These are phyloP conservation scores for Onygena corvina DNA, from an alignment of 2,329 filamentous ascomycete genomes.

Conservation along the genomic window DNA sequence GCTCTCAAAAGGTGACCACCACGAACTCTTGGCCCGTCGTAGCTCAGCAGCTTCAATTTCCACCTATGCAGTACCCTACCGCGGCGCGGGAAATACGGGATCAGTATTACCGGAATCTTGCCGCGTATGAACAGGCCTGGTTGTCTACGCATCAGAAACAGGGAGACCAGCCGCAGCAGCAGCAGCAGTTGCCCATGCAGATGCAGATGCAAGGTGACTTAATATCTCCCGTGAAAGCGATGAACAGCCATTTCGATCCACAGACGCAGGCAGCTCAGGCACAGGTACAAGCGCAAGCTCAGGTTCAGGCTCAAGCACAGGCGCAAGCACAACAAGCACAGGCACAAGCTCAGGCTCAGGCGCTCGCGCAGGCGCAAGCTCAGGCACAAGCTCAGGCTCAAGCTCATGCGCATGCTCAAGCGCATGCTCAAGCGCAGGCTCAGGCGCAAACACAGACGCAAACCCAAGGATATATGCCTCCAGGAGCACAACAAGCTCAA, in stretches of 20 bases:
- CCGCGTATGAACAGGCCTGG: conserved; percentile 55
- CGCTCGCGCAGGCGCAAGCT: conserved; percentile 19
- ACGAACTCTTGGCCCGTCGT: conserved; percentile 63
- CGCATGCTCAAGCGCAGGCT: conserved; percentile 27
- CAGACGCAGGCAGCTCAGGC: conserved; percentile 20
- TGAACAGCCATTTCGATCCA: conserved; percentile 36
- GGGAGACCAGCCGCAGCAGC: conserved; percentile 20
- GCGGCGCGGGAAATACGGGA: conserved; percentile 57
- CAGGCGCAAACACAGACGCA: conserved; percentile 26
- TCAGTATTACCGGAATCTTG: conserved; percentile 64
- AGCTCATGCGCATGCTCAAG: conserved; percentile 32
- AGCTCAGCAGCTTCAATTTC: conserved; percentile 50
- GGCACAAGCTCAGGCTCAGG: neutral
- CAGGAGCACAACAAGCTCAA: conserved; percentile 10
- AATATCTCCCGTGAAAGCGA: conserved; percentile 36
- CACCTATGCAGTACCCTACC: conserved; percentile 50
- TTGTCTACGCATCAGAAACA: conserved; percentile 36
- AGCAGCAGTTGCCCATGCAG: conserved; percentile 20
- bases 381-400: conserved; percentile 24
- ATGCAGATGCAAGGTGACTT: conserved; percentile 30
- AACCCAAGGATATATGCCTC: conserved; percentile 11
- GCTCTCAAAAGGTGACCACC: conserved; percentile 60
- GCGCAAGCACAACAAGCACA: conserved; percentile 15
- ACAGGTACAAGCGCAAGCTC: neutral
- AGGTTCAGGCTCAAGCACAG: neutral